These are phyloP conservation scores for Penicillium olsonii DNA, from an alignment of 2,329 filamentous ascomycete species.

Conservation along the genomic window DNA sequence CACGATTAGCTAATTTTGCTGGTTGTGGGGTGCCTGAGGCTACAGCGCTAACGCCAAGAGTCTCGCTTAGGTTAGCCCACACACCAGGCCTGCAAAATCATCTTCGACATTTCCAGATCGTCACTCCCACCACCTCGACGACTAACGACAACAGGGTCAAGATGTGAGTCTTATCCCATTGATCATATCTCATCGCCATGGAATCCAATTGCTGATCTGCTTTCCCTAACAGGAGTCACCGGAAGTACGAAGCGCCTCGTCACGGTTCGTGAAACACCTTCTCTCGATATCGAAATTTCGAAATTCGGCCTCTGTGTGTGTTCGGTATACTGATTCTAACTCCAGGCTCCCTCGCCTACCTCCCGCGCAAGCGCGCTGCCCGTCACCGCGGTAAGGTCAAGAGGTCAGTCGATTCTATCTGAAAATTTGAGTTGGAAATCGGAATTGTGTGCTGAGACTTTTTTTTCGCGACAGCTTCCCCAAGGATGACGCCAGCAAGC, in stretches of 20 bases:
- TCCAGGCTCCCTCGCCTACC: slow-evolving; percentile 73
- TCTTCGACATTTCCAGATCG: slow-evolving; percentile 39
- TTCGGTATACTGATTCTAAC: slow-evolving; percentile 34
- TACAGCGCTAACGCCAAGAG: slow-evolving; percentile 12
- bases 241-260: slow-evolving; percentile 83
- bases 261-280: slow-evolving; percentile 83
- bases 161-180: slow-evolving; percentile 41
- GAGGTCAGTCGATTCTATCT: slow-evolving; percentile 67
- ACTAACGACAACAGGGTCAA: slow-evolving; percentile 53
- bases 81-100: slow-evolving; percentile 45
- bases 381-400: slow-evolving; percentile 97
- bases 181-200: slow-evolving; percentile 5
- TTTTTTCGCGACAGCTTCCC: slow-evolving; percentile 71
- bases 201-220: slow-evolving; percentile 30
- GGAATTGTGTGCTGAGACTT: slow-evolving; percentile 32
- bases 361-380: slow-evolving; percentile 88
- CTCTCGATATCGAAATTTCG: slow-evolving; percentile 46
- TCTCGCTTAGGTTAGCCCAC: slow-evolving; percentile 48
- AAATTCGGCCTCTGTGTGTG: slow-evolving; percentile 25
- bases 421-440: slow-evolving; percentile 16
- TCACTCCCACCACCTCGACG: slow-evolving; percentile 46
- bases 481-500: slow-evolving; percentile 99
- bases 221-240: slow-evolving; percentile 52
- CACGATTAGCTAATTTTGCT: slow-evolving; percentile 7
- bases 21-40: slow-evolving; percentile 12